Conservation (phyloP, 805 yeast genomes). For the Cyberlindnera xishuangbannaensis region DNA sequence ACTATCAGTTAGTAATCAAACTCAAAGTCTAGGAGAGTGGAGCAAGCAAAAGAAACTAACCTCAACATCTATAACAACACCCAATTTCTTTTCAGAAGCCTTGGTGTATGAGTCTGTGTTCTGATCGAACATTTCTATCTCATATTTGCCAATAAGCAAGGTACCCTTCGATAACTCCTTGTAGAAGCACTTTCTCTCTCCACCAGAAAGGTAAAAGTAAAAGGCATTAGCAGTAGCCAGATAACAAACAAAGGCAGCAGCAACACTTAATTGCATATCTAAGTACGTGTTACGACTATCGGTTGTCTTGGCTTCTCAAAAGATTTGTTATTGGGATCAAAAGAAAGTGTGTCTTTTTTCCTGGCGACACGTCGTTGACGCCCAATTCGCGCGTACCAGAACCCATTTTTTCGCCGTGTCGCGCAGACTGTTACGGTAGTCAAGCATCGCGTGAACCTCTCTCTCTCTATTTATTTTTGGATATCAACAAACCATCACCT, state of each 20-base stretch:
- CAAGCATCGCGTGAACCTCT: too few species aligned
- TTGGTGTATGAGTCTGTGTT: conserved; percentile 29
- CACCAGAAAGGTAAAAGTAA: conserved; percentile 47
- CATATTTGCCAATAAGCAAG: conserved; percentile 43
- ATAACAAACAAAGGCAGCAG: conserved; percentile 15
- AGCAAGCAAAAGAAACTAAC: conserved; percentile 6
- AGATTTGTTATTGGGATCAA: conserved; percentile 3
- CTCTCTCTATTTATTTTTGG: too few species aligned
- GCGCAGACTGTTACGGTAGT: too few species aligned
- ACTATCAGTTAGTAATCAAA: too few species aligned
- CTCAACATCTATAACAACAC: conserved; percentile 40
- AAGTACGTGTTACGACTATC: too few species aligned
- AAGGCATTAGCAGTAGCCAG: conserved; percentile 31
- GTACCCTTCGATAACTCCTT: conserved; percentile 48
- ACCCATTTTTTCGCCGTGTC: background rate
- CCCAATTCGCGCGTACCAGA: conserved; percentile 3
- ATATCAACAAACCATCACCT: too few species aligned
- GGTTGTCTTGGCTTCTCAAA: background rate
- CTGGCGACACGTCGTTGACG: conserved; percentile 5
- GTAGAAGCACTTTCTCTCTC: conserved; percentile 49
- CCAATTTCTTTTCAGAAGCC: conserved; percentile 30
- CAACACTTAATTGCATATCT: conserved; percentile 13
- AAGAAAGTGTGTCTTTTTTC: conserved; percentile 6
- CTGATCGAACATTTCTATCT: conserved; percentile 39
- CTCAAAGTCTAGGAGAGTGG: too few species aligned